Evolutionary conservation across 441 rosid species (phyloP), one percentile per base, ranked within the genome.

Genomic region (Arabidopsis lyrata): DNA sequence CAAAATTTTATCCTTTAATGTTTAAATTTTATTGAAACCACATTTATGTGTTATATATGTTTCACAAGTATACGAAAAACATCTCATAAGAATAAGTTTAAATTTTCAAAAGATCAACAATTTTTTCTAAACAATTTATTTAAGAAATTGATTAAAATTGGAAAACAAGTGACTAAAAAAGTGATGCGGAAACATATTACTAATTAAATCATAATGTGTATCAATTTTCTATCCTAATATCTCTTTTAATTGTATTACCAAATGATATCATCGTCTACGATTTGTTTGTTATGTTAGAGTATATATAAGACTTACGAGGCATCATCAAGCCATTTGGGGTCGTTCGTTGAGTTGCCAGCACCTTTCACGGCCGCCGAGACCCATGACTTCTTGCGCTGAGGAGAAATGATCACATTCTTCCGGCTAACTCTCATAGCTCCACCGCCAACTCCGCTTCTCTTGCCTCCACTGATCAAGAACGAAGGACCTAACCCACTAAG

Each of bases 281-380:
- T 5, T 24, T 10, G 41, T 56, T 56, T 34, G 0, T 34, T 13
- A 56, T n/a, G 39, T 3, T 7, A 55, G 16, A 31, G 11, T 35
- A 15, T 29, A 16, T 22, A 29, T 2, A 29, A 29, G 29, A 75
- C 79, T 75, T 69, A 75, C 70, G 79, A 75, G 13, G 70, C 79
- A 45, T 75, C 74, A 36, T 68, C 79, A 32, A 75, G 79, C 75
- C 79, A 75, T 54, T 61, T 68, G 35, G 78, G 78, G 27, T 75
- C 78, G 52, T 24, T 35, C 63, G 62, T 68, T n/a, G 74, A 61
- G 14, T 45, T 68, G 0, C 44, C 42, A 29, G 29, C 56, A 61
- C 52, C 78, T 68, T 68, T 68, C 15, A 52, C 63, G 50, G 69
- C 74, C 8, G 78, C 9, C 1, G 24, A 24, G 58, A 68, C 58